Base-by-base conservation (phyloP, 192 early-diverging fungal genomes). In the Backusella morwellensis region DNA sequence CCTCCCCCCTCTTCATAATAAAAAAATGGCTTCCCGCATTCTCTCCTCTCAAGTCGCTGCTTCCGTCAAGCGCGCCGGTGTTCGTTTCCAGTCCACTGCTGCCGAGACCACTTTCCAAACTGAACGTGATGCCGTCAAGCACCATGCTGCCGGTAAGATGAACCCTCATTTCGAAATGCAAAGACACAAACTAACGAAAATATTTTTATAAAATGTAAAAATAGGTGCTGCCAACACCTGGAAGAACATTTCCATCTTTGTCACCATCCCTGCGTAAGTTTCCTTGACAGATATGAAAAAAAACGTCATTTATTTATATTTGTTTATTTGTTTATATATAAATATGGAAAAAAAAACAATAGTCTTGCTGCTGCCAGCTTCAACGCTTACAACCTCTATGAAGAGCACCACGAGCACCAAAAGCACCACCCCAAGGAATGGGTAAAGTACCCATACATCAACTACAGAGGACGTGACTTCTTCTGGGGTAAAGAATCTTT, bases 401-500 rank as follows among this genome's bases (percentile, higher is more conserved):
- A n/a, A 14, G 52, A 76, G 34, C 81, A 82, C 47, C 23, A 68
- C 21, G 77, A 82, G 21, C 81, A 82, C 72, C 40, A 67, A n/a
- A 54, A 32, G 36, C 73, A 82, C 26, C 81, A 82, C 72, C 81
- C 77, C 32, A 66, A 75, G 47, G 74, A 78, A 63, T 77, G 69
- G 63, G 63, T 77, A 54, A 75, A 75, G 35, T 82, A 79, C 35
- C 77, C 75, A 4, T 82, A 82, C 26, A 76, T 82, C 41, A 86
- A 85, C 85, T 89, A 75, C 82, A 85, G 71, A 86, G 91, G 67
- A 87, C 91, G 78, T 88, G 68, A 78, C 40, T 82, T 78, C 70
- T 82, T 82, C 80, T 82, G 80, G 80, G 80, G 80, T 29, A 73
- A 74, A 36, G 77, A 82, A 41, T 74, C 80, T 35, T 34, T 82